These are phyloP conservation scores for Ceratocystis papillata DNA, from an alignment of 2,329 filamentous ascomycete species.

Conservation along the genomic window DNA sequence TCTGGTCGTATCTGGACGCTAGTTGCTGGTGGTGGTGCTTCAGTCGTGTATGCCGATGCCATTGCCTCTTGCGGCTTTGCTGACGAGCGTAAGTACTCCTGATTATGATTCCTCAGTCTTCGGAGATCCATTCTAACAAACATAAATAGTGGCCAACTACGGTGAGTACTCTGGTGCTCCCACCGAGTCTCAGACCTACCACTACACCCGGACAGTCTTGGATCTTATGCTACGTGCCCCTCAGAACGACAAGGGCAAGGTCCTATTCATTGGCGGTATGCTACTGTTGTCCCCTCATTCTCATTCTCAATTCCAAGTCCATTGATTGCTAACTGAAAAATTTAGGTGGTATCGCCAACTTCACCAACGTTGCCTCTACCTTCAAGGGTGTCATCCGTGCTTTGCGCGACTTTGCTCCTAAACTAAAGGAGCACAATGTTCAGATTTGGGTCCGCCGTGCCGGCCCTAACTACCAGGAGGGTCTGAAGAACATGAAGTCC, in stretches of 20 bases:
- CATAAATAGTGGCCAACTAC: conserved; percentile 68
- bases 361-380: conserved; percentile 97
- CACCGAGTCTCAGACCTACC: conserved; percentile 97
- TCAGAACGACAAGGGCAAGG: conserved; percentile 77
- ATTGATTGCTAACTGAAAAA: neutral
- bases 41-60: conserved; percentile 96
- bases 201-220: conserved; percentile 94
- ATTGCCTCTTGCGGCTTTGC: conserved; percentile 95
- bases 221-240: conserved; percentile 96
- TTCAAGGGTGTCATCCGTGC: conserved; percentile 99
- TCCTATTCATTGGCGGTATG: conserved; percentile 87
- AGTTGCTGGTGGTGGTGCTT: conserved; percentile 97
- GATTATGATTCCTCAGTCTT: neutral
- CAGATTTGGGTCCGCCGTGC: conserved; percentile 90
- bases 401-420: conserved; percentile 74
- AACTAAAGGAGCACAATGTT: conserved; percentile 89
- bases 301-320: neutral
- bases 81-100: conserved; percentile 49
- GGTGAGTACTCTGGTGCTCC: conserved; percentile 99
- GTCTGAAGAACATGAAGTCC: conserved; percentile 98
- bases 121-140: neutral
- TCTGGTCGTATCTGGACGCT: conserved; percentile 93
- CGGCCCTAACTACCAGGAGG: conserved; percentile 97
- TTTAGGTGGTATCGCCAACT: conserved; percentile 86
- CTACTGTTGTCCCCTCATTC: neutral